Evolutionary conservation across 495 filamentous ascomycete species (phyloP), one percentile per base, ranked within the genome.

Genomic region (Neurospora hispaniola): DNA sequence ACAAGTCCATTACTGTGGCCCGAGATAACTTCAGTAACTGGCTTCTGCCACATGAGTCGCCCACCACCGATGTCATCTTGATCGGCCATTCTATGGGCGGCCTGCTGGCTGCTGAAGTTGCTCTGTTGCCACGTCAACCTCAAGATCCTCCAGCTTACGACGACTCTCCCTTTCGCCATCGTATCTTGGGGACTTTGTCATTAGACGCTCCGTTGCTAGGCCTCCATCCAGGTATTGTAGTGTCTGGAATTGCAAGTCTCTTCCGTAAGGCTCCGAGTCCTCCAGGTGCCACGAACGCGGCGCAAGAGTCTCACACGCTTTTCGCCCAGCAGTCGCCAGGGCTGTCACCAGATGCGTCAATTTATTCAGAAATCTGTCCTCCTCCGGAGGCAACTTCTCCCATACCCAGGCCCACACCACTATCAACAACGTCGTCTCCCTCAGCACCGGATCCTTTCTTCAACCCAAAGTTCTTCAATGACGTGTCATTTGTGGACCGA

Each of bases 51-150:
- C 92, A 97, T 76, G 92, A 96, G 78, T 87, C 88, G 12, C 81
- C 84, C 8, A 87, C 84, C 27, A 92, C 93, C 5, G 95, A 98
- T 82, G 85, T 97, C 5, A 83, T 98, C 54, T 81, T 98, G 10
- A 82, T 97, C 0, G 95, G 95, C 0, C 95, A 98, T 78, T 94
- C 92, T 70, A 94, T 98, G 87, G 95, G 95, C 23, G 95, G 95
- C 2, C 84, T 98, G 31, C 75, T 98, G 9, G 86, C 90, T 20
- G 92, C 93, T 3, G 95, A 98, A 72, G 87, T 96, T 14, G 91
- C 88, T 0, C 83, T 97, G 43, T 80, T 92, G 73, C 86, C 82
- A 74, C 75, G 85, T 78, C 14, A 73, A 35, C 74, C 46, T 69
- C 72, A 62, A 10, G 62, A 35, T 43, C 70, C 59, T 43, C 70